Conservation (phyloP, 805 yeast genomes). For the Cyberlindnera subsufficiens region DNA sequence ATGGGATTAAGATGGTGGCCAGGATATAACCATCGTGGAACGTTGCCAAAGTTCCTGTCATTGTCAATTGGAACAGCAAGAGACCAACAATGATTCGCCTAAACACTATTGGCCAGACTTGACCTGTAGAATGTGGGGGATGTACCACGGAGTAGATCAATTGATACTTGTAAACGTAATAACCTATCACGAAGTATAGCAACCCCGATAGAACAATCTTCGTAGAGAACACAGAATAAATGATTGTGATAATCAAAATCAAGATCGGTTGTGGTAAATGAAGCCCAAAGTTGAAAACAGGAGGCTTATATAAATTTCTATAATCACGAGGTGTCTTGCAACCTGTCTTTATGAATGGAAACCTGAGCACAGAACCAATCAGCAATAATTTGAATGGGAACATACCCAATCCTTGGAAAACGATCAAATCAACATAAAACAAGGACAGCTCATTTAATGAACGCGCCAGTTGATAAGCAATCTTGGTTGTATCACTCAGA, state of each 20-base stretch:
- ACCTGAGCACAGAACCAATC: slow-evolving; percentile 70
- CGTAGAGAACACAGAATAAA: slow-evolving; percentile 86
- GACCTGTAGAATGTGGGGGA: slow-evolving; percentile 95
- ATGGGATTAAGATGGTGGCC: slow-evolving; percentile 67
- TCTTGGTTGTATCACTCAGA: slow-evolving; percentile 81
- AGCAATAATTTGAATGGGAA: slow-evolving; percentile 84
- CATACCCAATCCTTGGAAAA: slow-evolving; percentile 81
- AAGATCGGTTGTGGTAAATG: slow-evolving; percentile 89
- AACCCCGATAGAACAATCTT: slow-evolving; percentile 82
- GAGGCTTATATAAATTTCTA: slow-evolving; percentile 73
- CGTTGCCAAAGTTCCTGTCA: slow-evolving; percentile 83
- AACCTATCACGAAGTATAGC: slow-evolving; percentile 78
- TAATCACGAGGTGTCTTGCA: slow-evolving; percentile 83
- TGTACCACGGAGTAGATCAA: slow-evolving; percentile 86
- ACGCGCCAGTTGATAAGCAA: slow-evolving; percentile 81
- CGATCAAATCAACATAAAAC: slow-evolving; percentile 84
- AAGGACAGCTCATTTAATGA: slow-evolving; percentile 74
- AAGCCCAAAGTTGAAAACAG: slow-evolving; percentile 86
- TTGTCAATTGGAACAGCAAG: slow-evolving; percentile 79
- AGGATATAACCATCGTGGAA: slow-evolving; percentile 73
- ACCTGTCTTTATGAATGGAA: slow-evolving; percentile 57
- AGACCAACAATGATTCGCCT: slow-evolving; percentile 79
- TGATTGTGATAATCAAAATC: slow-evolving; percentile 75
- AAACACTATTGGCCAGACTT: slow-evolving; percentile 89
- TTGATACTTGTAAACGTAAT: slow-evolving; percentile 86